Percentiles rank a stretch among this genome's conserved stretches.
Conservation (phyloP, 768 basidiomycete genomes). For the Hemileccinum rubropunctum region DNA sequence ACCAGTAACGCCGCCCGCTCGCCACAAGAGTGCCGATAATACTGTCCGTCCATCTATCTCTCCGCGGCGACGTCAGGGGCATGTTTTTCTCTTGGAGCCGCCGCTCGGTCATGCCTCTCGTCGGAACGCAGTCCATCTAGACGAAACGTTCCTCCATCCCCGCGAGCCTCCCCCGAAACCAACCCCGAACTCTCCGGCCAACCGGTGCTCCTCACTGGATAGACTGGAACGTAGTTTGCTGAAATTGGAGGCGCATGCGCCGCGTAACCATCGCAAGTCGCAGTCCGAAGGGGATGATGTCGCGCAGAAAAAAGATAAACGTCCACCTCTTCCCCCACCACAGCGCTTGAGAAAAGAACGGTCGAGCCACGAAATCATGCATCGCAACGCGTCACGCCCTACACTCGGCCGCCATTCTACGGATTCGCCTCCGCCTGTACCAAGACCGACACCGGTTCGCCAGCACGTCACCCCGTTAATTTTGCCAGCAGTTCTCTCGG, state of each 20-base stretch:
- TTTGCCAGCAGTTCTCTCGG: not conserved
- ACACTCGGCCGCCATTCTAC: conserved; percentile 5
- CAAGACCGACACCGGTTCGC: not conserved
- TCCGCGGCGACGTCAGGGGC: conserved; percentile 24
- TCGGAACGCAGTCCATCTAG: conserved; percentile 2
- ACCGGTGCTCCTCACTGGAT: conserved; percentile 30
- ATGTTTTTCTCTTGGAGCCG: conserved; percentile 21
- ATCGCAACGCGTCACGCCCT: not conserved
- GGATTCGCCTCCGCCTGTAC: conserved; percentile 4
- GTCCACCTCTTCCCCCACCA: conserved; percentile 22
- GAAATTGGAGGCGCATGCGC: conserved; percentile 31
- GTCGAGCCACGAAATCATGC: conserved; percentile 3
- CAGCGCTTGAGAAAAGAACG: conserved; percentile 12
- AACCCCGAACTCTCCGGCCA: conserved; percentile 1
- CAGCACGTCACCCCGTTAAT: not conserved
- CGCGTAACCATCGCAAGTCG: conserved; percentile 23
- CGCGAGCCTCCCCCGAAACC: conserved; percentile 24
- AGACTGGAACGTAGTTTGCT: conserved; percentile 34
- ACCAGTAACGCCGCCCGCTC: conserved; percentile 4
- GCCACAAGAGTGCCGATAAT: conserved; percentile 6
- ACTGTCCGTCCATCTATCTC: conserved; percentile 7
- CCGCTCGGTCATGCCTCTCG: not conserved
- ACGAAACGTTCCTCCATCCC: conserved; percentile 13
- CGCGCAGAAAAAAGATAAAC: conserved; percentile 6
- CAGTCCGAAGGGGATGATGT: conserved; percentile 12